Base-by-base conservation (phyloP, 768 basidiomycete species). In the Stropharia rugosoannulata region DNA sequence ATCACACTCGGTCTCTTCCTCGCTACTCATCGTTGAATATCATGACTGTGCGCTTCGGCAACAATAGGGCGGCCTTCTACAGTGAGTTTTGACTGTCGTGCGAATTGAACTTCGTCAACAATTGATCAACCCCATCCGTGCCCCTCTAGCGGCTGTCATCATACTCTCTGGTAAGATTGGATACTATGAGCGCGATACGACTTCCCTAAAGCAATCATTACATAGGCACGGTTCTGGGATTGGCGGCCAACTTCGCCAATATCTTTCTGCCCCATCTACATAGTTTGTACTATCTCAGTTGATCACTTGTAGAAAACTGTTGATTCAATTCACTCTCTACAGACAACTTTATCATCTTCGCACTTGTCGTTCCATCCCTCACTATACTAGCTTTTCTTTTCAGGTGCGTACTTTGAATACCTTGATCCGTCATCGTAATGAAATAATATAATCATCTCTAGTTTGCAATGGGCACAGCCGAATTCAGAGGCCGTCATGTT, bases 331-430 rank as follows among this genome's bases (percentile, higher is more conserved):
- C 25, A 49, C 13, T 10, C 12, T n/a, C 32, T 13, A 18, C 58
- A 92, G 90, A 70, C 63, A 86, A 87, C 66, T 93, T 87, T 63
- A 82, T 79, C 5, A 84, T 89, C 36, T 92, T 86, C 68, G 73
- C 86, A 0, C 70, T 92, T 53, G 62, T 91, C 49, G 80, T 84
- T 2, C 80, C 89, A 12, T 81, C 86, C 3, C 48, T 84, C 19
- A 89, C 88, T 12, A 82, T 90, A 62, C 76, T 90, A 22, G 49
- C 75, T 29, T 82, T 90, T 57, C 62, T 90, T 19, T 65, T 85
- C 58, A 71, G 80, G 89, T 88, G 54, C 62, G 81, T 72, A 38
- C 18, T 25, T 25, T 37, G 13, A 13, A 27, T 19, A 35, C 18
- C 18, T 12, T 51, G 16, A 35, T 19, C 16, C 13, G 35, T 59